Evolutionary conservation across 345 rosid genomes (phyloP).

Genomic region (Eucalyptus regnans): DNA sequence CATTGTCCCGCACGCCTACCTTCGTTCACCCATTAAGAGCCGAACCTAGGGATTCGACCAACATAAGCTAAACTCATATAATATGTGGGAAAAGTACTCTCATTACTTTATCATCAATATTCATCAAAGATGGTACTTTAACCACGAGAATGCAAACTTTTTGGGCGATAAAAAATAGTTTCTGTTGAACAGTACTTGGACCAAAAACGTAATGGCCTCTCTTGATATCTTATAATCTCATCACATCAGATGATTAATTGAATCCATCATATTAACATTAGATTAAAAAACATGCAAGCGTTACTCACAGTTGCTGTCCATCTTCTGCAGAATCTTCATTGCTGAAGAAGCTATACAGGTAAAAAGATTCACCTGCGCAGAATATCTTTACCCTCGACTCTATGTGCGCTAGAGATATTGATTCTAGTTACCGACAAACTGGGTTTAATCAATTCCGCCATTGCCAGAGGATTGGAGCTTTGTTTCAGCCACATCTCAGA

Average conservation of each 20-base stretch:
- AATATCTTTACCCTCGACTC: neutral
- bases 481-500: neutral
- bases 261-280: neutral
- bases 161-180: neutral
- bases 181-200: neutral
- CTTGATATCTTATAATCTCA: neutral
- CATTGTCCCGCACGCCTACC: neutral
- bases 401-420: neutral
- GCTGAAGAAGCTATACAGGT: neutral
- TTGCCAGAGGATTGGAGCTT: neutral
- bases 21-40: neutral
- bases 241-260: neutral
- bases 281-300: neutral
- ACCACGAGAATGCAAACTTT: neutral
- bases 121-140: neutral
- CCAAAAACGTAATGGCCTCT: neutral
- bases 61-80: neutral
- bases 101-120: neutral
- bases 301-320: neutral
- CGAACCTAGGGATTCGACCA: too few relatives aligned
- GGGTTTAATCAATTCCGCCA: neutral
- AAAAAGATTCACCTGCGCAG: neutral
- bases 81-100: too few relatives aligned
- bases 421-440: neutral
- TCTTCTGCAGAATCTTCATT: neutral